phyloP scores from a whole-genome alignment of 192 early-diverging fungal genomes.

The Umbelopsis ramanniana region DNA sequence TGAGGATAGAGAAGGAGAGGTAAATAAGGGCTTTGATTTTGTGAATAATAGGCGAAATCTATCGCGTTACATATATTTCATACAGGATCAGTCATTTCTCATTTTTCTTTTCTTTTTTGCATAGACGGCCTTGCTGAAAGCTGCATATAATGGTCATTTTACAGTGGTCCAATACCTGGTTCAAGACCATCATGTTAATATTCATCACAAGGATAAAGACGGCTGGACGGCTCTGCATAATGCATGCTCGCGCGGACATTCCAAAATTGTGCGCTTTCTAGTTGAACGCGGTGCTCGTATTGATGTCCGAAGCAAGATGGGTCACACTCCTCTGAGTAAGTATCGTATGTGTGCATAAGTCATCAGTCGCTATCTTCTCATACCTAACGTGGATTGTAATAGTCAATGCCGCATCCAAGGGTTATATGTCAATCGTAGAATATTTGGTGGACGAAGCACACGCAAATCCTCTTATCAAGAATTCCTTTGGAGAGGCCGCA shows the following conservation, averaged over 20 bases:
- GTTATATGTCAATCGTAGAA: slow-evolving; percentile 65
- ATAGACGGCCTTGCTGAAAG: slow-evolving; percentile 74
- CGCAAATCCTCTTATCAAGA: slow-evolving; percentile 68
- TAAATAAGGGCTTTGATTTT: slow-evolving; percentile 27
- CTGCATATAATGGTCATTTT: slow-evolving; percentile 68
- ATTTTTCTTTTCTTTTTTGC: no score
- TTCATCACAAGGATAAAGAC: slow-evolving; percentile 70
- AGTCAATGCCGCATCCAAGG: slow-evolving; percentile 78
- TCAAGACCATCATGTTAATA: slow-evolving; percentile 56
- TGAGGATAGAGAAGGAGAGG: slow-evolving; percentile 71
- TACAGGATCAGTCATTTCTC: no score
- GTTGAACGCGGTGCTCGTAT: slow-evolving; percentile 63
- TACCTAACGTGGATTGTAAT: background rate
- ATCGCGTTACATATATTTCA: no score
- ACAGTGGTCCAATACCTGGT: slow-evolving; percentile 64
- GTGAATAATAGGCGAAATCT: no score
- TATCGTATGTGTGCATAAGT: background rate
- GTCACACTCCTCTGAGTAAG: slow-evolving; percentile 76
- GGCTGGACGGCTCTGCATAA: slow-evolving; percentile 88
- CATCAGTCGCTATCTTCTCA: background rate
- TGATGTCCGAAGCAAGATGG: slow-evolving; percentile 63
- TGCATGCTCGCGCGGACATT: slow-evolving; percentile 64
- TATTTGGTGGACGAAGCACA: slow-evolving; percentile 61
- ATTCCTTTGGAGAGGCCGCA: slow-evolving; percentile 71
- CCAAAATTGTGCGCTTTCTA: slow-evolving; percentile 59